Evolutionary conservation across 192 early-diverging fungal species (phyloP), one percentile per base, ranked within the genome.

Genomic region (Phlyctochytrium arcticum): DNA sequence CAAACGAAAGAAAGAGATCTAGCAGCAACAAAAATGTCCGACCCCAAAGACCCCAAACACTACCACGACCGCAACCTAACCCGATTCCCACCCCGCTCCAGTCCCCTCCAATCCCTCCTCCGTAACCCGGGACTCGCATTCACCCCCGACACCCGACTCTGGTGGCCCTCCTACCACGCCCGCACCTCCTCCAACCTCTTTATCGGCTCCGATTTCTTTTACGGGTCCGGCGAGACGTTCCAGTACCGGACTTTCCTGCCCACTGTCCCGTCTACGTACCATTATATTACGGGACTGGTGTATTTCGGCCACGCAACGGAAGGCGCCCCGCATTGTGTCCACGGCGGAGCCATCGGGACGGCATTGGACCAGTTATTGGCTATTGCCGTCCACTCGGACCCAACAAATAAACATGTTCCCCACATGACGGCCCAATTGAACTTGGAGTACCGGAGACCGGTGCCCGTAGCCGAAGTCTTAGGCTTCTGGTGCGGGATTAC

Each of bases 341-440:
- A 61, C 30, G 59, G 59, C 46, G 59, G 59, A 15, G 59, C 59
- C 15, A 61, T 27, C 0, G 10, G 10, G 5, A 61, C 59, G 37
- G 59, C 59, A 10, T 61, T 61, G 10, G 59, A 61, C 50, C 59
- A 61, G 17, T n/a, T 61, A 17, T 12, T 61, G 19, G 59, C 17
- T 10, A 27, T 61, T 12, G n/a, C 29, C 12, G 59, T 61, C 6
- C 55, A 57, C 35, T 57, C 12, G 17, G 12, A 57, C 29, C n/a
- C 50, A 10, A 10, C 17, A 12, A 30, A 57, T 30, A 17, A 21
- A 24, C 26, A 53, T 26, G 35, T 36, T 35, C 56, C 32, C 30
- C 56, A 63, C 61, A 63, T 63, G 61, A 63, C 61, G 8, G 31
- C 54, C 48, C 55, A 10, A 9, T 49, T 63, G 10, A 63, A 47